Base-by-base conservation (phyloP, 2,329 filamentous ascomycete genomes). In the Massarina eburnea region DNA sequence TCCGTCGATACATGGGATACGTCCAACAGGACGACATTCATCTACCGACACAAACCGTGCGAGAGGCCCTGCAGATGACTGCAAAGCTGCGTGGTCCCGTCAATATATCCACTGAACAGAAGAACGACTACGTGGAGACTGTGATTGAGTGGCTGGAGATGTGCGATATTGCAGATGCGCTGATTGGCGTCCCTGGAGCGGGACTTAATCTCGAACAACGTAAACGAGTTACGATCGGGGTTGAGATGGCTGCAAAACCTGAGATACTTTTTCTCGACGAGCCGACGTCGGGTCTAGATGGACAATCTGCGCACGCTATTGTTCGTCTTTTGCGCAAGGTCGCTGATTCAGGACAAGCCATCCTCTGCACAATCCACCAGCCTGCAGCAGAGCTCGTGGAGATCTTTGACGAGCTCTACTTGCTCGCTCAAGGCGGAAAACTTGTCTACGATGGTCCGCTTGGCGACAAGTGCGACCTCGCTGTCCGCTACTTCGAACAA, bases 1-100 rank as follows among this genome's bases (percentile, higher is more conserved):
- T 89, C 61, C 84, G 86, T 58, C 76, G 86, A 43, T 80, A 80
- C 19, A 88, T 85, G 12, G 86, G 86, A 10, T 89, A 85, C 68
- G 86, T 83, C 55, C 79, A 88, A 60, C 86, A 89, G 61, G 83
- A 83, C 70, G 85, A 89, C 71, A 69, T 89, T 5, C 86, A 89
- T 58, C 84, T 88, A 52, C 76, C 77, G n/a, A 86, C 84, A 1
- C 76, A 83, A 1, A 86, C 84, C 0, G 81, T 88, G 40, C 76
- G 84, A 21, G 84, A 88, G 64, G 84, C 84, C 0, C 74, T 88
- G 10, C 81, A 84, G 52, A 88, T 89, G 59, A 86, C 82, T 0
- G 84, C 84, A 3, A 73, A 85, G 14, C 73, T 87, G 14, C 75
- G 84, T 51, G 84, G 86, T 61, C 77, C 81, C 27, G 70, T 75